phyloP scores from a whole-genome alignment of 768 basidiomycete genomes.

The Collybia mongolica region DNA sequence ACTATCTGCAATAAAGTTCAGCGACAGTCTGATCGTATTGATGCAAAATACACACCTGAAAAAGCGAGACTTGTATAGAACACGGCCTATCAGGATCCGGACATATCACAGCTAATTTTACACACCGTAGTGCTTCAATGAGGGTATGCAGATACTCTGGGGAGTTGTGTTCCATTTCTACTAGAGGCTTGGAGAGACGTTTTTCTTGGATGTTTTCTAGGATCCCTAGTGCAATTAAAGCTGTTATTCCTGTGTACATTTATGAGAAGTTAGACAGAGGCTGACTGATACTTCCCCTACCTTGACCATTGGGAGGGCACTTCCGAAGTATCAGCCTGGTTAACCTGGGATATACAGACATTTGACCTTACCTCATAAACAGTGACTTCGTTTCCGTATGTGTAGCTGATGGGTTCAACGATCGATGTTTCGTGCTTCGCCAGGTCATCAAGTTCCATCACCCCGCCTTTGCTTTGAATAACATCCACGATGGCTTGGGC shows the following conservation, averaged over 20 bases:
- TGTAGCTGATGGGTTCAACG: constrained; percentile 91
- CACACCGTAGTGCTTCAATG: constrained; percentile 80
- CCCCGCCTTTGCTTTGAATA: constrained; percentile 81
- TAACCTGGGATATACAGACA: background rate
- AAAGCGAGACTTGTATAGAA: constrained; percentile 55
- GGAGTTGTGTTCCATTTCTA: constrained; percentile 89
- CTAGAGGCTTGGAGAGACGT: constrained; percentile 63
- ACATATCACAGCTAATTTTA: constrained; percentile 2
- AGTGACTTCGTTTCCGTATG: constrained; percentile 81
- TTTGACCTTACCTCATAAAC: constrained; percentile 75
- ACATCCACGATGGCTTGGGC: constrained; percentile 89
- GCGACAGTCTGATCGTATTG: background rate
- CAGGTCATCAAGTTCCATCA: constrained; percentile 94
- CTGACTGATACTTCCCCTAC: constrained; percentile 25
- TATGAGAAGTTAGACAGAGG: constrained; percentile 5
- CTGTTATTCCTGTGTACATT: constrained; percentile 66
- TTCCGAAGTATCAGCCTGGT: constrained; percentile 24
- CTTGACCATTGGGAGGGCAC: constrained; percentile 98
- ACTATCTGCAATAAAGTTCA: constrained; percentile 51
- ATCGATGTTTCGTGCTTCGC: constrained; percentile 76
- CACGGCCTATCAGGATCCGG: background rate
- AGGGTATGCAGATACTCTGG: constrained; percentile 85
- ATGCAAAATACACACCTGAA: constrained; percentile 49
- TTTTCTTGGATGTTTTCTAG: constrained; percentile 82
- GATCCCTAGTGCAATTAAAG: constrained; percentile 90